Evolutionary conservation across 2,329 filamentous ascomycete species (phyloP), one percentile per base, ranked within the genome.

Genomic region (Lojkania enalia): DNA sequence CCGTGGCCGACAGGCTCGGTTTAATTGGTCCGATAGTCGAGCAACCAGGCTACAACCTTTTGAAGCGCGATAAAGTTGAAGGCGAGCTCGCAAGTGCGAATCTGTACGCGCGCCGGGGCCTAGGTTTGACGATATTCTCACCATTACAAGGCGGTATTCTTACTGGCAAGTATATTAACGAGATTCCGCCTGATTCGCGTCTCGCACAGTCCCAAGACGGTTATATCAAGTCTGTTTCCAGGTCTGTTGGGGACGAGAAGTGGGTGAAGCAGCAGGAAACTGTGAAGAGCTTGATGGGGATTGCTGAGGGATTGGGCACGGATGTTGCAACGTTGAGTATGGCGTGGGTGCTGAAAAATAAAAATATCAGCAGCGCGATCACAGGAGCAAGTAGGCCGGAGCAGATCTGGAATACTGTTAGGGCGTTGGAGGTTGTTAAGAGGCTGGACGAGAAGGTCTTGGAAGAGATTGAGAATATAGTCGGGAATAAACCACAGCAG

Each of bases 251-350:
- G 4, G 64, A 71, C 40, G 77, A 80, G 37, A 69, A 67, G 35
- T 84, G 81, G 79, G 74, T 80, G 39, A 71, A 67, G 40, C 66
- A 81, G 39, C 73, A 88, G 48, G 74, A 81, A 52, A 80, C 80
- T 65, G 81, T 87, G 40, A 79, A 48, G 30, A 49, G 55, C 23
- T 44, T 73, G 33, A 64, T 67, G 39, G 51, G 51, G 39, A 77
- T 90, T 52, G 86, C 87, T 2, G 77, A 87, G 42, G 77, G 76
- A 56, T 71, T 90, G 30, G 83, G 78, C 11, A 74, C 84, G 48
- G 82, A 79, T 37, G 75, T 80, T 35, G 74, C 63, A 16, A 58
- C 56, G 2, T 37, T 71, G 55, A 52, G 55, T 16, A 59, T 69
- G 58, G 67, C 67, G 35, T 71, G 67, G 66, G 64, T 67, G 23